phyloP scores from a whole-genome alignment of 768 basidiomycete species.

The Lyophyllum decastes region DNA sequence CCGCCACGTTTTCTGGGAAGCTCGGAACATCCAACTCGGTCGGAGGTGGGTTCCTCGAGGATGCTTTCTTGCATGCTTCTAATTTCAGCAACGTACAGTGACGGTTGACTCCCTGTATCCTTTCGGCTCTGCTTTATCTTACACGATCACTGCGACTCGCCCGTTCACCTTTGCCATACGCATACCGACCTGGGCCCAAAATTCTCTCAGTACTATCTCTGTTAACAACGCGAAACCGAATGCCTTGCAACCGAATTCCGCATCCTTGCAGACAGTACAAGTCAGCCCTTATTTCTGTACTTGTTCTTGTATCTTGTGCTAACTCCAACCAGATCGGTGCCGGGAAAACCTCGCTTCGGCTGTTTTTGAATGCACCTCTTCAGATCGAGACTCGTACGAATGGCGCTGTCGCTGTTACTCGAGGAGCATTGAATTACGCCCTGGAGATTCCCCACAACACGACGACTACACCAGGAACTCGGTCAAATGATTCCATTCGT shows the following conservation, averaged over 20 bases:
- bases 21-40: conserved; percentile 33
- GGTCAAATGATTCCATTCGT: conserved; percentile 21
- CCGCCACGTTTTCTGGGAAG: conserved; percentile 34
- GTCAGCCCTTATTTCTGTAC: conserved; percentile 11
- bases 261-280: conserved; percentile 34
- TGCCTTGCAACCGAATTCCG: conserved; percentile 24
- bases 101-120: conserved; percentile 40
- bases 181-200: conserved; percentile 40
- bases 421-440: conserved; percentile 40
- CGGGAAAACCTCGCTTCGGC: conserved; percentile 29
- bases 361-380: conserved; percentile 34
- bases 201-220: conserved; percentile 31
- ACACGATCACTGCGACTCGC: conserved; percentile 32
- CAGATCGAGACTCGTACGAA: conserved; percentile 34
- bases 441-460: conserved; percentile 35
- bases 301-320: neutral
- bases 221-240: conserved; percentile 27
- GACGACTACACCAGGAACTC: conserved; percentile 32
- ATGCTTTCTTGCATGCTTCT: neutral
- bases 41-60: conserved; percentile 23
- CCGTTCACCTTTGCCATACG: conserved; percentile 39
- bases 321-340: conserved; percentile 12
- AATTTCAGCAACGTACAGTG: conserved; percentile 20
- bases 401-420: conserved; percentile 36
- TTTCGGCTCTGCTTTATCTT: conserved; percentile 37